phyloP scores from a whole-genome alignment of 2,329 filamentous ascomycete genomes.

The Aspergillus sp. region DNA sequence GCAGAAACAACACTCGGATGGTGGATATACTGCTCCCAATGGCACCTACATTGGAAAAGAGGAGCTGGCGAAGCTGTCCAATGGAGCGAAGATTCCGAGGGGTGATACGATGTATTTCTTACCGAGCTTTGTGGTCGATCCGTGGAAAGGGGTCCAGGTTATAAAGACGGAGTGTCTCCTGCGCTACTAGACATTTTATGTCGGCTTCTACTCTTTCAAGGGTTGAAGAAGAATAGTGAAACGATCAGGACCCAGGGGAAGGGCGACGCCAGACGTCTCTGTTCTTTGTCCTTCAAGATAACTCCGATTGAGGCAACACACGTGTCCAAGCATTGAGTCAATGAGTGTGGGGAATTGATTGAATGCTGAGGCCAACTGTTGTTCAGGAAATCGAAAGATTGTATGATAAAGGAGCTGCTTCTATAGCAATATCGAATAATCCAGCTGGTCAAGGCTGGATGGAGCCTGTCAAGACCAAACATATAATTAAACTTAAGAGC shows the following conservation, averaged over 20 bases:
- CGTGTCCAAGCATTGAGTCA: no score
- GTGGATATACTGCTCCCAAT: slow-evolving; percentile 22
- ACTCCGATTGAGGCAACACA: no score
- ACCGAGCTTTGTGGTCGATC: slow-evolving; percentile 20
- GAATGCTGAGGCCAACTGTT: no score
- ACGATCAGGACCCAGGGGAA: background rate
- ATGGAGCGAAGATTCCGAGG: slow-evolving; percentile 14
- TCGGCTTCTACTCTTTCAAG: background rate
- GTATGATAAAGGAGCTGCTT: no score
- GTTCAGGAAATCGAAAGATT: no score
- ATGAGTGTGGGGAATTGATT: no score
- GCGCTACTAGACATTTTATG: slow-evolving; percentile 7
- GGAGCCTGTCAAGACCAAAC: no score
- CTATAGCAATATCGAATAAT: no score
- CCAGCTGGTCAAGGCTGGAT: no score
- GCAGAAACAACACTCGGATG: background rate
- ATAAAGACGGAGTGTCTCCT: slow-evolving; percentile 3
- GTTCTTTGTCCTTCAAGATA: no score
- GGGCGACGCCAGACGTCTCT: no score
- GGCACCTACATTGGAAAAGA: slow-evolving; percentile 17
- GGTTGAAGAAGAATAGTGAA: background rate
- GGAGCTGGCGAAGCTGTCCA: slow-evolving; percentile 15
- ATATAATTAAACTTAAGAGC: no score
- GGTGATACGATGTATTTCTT: slow-evolving; percentile 15
- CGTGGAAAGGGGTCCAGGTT: slow-evolving; percentile 17